These are phyloP conservation scores for Triangularia verruculosa DNA, from an alignment of 2,329 filamentous ascomycete species.

Conservation along the genomic window DNA sequence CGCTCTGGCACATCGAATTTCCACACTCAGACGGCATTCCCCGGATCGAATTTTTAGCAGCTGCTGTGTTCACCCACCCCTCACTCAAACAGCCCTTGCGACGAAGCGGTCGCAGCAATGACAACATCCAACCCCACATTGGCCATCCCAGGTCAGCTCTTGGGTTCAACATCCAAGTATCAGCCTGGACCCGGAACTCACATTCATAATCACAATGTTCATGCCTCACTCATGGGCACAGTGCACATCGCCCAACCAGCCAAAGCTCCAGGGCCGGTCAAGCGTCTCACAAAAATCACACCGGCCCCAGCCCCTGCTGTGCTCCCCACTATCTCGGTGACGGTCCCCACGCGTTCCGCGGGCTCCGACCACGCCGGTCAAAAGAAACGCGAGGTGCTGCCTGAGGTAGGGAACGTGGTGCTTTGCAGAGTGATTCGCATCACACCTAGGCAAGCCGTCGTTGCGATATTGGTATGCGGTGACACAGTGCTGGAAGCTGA, in stretches of 20 bases:
- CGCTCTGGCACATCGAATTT: neutral
- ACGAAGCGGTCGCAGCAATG: constrained; percentile 13
- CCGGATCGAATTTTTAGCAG: neutral
- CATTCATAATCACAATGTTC: constrained; percentile 69
- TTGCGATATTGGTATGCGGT: constrained; percentile 81
- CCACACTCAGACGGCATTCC: neutral
- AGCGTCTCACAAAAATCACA: constrained; percentile 58
- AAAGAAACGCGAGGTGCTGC: constrained; percentile 68
- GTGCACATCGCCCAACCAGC: constrained; percentile 54
- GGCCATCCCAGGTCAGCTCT: constrained; percentile 76
- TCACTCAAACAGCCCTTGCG: neutral
- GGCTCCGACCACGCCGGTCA: neutral
- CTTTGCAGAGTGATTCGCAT: constrained; percentile 84
- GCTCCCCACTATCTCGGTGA: constrained; percentile 56
- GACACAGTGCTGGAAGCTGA: constrained; percentile 70
- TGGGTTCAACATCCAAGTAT: constrained; percentile 67
- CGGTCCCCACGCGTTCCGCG: constrained; percentile 39
- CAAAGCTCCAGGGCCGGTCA: constrained; percentile 49
- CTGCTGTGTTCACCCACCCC: neutral
- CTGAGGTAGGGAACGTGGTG: constrained; percentile 75
- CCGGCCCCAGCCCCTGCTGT: constrained; percentile 38
- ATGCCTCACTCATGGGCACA: constrained; percentile 77
- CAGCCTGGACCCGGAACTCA: constrained; percentile 80
- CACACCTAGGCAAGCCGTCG: constrained; percentile 77
- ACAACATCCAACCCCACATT: constrained; percentile 44